Evolutionary conservation across 78 protist species (phyloP), one percentile per base, ranked within the genome.

Genomic region (Dictyostelium purpureum): DNA sequence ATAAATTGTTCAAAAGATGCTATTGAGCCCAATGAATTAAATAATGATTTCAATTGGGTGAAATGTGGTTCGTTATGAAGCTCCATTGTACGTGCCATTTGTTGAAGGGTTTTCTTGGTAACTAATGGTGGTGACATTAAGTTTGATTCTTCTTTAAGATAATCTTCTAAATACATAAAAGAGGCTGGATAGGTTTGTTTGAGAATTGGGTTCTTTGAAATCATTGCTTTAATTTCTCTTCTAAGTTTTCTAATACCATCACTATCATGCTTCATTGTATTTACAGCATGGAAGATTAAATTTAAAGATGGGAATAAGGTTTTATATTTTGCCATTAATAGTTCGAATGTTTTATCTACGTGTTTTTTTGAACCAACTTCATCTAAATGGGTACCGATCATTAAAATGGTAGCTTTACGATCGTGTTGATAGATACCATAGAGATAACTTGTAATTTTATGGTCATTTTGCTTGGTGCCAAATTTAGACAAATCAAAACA

Each of bases 21-120:
- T 57, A 83, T 54, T 33, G 90, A 83, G 31, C 90, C 90, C 52
- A 83, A 21, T 19, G 75, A 35, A 57, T 83, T 83, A 35, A 83
- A 83, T 6, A 83, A 28, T 14, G 90, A 83, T 67, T 83, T 83
- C 54, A 83, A 75, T 57, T 83, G 90, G 21, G 80, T 56, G 49
- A 83, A 83, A 56, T 83, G 90, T 42, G 90, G 90, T 70, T 83
- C 90, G 42, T 67, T 83, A 31, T 83, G 81, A 7, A 83, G 54
- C 10, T 83, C 90, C 90, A 83, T 83, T 4, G 90, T 83, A 42
- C 77, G 57, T 14, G 90, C 90, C 90, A 83, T 52, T 12, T 67
- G 73, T 35, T 69, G 79, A 5, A 83, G 37, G 16, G 59, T 67
- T 49, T 83, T 83, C 16, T 75, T 69, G 0, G 79, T 83, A 0